Base-by-base conservation (phyloP, 805 yeast genomes). In the Ogataea pilisensis region DNA sequence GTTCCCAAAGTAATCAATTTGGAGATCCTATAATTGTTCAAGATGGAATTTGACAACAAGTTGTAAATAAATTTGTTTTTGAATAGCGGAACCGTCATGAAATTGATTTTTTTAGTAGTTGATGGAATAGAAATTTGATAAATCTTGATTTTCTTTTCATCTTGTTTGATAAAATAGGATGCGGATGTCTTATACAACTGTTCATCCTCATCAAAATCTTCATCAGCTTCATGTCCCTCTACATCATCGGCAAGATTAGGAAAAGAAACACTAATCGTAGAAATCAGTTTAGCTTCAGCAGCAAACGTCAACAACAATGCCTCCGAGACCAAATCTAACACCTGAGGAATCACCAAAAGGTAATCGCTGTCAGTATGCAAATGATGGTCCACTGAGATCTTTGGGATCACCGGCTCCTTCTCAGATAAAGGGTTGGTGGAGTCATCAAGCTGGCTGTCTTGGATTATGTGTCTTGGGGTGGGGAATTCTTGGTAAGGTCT, bases 401-500 rank as follows among this genome's bases (percentile, higher is more conserved):
- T 40, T 14, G 73, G 72, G 9, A 63, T 42, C 8, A 31, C n/a
- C 8, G 53, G 41, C 11, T 46, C 44, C n/a, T 34, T 34, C 33
- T 49, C 55, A 5, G 22, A 12, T 5, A 46, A 35, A 4, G 55
- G 50, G 25, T 49, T 47, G 7, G 42, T 42, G 9, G 29, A 37
- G 17, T 54, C 59, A 28, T 53, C 61, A 8, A 43, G 40, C 21
- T 53, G 55, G 19, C 61, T 68, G 33, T 69, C 72, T 33, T 68
- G 70, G 18, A 76, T 45, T 9, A 66, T 54, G 51, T 75, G 77
- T 44, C 78, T 67, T 7, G 80, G 76, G 7, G 67, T 55, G 35
- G 68, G 67, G 18, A 53, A 51, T 19, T 72, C 77, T 33, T 65
- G 66, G 64, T 71, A 67, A 30, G 76, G 80, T 63, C 73, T 71